These are phyloP conservation scores for Lasiosphaeria ovina DNA, from an alignment of 495 filamentous ascomycete species.

Conservation along the genomic window DNA sequence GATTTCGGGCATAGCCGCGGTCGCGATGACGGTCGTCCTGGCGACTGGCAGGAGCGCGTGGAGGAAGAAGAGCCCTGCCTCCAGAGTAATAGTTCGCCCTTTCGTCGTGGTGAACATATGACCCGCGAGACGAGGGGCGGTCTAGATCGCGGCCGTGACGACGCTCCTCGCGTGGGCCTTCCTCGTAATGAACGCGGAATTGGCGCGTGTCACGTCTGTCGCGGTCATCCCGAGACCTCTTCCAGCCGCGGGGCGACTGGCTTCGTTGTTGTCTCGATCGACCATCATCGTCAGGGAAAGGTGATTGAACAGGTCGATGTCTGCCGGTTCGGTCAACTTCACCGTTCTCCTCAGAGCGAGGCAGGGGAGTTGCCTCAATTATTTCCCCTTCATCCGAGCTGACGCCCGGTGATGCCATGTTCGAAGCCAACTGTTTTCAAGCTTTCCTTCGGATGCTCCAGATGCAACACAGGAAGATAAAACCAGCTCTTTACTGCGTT, in stretches of 20 bases:
- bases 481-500: neutral
- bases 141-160: slow-evolving; percentile 61
- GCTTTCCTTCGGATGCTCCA: neutral
- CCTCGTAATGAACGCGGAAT: slow-evolving; percentile 62
- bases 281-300: slow-evolving; percentile 69
- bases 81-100: slow-evolving; percentile 53
- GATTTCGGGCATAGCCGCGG: slow-evolving; percentile 30
- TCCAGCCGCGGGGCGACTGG: slow-evolving; percentile 54
- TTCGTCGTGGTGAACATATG: slow-evolving; percentile 45
- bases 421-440: neutral
- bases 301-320: slow-evolving; percentile 70
- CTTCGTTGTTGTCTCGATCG: slow-evolving; percentile 62
- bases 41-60: slow-evolving; percentile 16
- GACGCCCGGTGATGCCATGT: slow-evolving; percentile 41
- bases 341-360: slow-evolving; percentile 51
- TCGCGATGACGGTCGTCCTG: slow-evolving; percentile 21
- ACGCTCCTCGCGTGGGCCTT: slow-evolving; percentile 43
- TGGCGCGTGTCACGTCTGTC: slow-evolving; percentile 52
- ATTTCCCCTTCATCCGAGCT: slow-evolving; percentile 85
- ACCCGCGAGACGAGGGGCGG: slow-evolving; percentile 52
- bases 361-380: slow-evolving; percentile 64
- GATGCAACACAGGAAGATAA: neutral
- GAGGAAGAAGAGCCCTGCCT: slow-evolving; percentile 37
- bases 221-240: slow-evolving; percentile 65
- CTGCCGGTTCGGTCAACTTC: slow-evolving; percentile 65